These are phyloP conservation scores for Vachellia pachyceras DNA, from an alignment of 306 rosid genomes.

Conservation along the genomic window DNA sequence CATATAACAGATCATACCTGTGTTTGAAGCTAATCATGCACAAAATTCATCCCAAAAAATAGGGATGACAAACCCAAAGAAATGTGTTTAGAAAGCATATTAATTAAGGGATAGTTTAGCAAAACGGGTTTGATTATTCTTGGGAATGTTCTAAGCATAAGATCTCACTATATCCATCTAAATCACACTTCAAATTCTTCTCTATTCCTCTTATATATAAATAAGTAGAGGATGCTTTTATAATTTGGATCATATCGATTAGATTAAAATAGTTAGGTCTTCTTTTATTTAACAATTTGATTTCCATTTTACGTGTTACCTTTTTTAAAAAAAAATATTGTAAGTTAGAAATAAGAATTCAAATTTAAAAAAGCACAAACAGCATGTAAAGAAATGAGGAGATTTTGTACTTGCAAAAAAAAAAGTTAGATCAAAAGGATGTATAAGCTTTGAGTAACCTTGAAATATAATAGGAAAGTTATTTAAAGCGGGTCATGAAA, in stretches of 20 bases:
- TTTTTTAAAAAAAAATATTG: not conserved
- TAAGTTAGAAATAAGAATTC: not conserved
- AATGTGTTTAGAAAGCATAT: not conserved
- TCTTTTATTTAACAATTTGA: not conserved
- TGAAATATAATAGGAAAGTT: not conserved
- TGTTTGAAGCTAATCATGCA: not conserved
- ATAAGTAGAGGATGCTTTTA: not conserved
- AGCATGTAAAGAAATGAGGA: not conserved
- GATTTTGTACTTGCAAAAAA: not conserved
- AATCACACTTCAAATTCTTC: not conserved
- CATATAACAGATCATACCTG: no score
- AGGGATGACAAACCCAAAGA: not conserved
- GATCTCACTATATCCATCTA: not conserved
- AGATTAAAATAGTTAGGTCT: not conserved
- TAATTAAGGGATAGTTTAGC: not conserved
- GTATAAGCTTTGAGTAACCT: not conserved
- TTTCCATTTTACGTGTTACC: not conserved
- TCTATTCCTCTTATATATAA: not conserved
- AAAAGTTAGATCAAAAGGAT: not conserved
- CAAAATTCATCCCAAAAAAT: not conserved
- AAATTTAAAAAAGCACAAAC: not conserved
- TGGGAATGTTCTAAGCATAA: not conserved
- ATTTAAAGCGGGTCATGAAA: not conserved
- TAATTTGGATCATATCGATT: not conserved
- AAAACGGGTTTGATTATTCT: not conserved